These are phyloP conservation scores for Neurospora hispaniola DNA, from an alignment of 495 filamentous ascomycete genomes.

Conservation along the genomic window DNA sequence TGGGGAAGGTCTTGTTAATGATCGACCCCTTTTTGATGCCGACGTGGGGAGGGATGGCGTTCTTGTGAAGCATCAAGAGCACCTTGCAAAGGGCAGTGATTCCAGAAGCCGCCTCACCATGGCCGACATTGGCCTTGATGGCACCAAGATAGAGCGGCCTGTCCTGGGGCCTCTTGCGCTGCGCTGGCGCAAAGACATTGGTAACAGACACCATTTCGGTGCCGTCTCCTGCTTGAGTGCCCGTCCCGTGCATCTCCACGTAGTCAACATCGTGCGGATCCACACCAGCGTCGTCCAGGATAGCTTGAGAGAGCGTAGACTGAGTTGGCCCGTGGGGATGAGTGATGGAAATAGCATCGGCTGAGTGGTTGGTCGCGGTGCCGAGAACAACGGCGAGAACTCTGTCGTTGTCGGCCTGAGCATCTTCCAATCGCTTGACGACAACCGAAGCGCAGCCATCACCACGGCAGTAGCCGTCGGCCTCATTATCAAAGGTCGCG, in stretches of 20 bases:
- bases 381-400: constrained; percentile 59
- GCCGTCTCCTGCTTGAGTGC: constrained; percentile 72
- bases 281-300: constrained; percentile 58
- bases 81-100: constrained; percentile 76
- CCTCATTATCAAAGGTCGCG: constrained; percentile 66
- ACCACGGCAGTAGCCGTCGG: constrained; percentile 69
- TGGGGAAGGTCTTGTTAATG: constrained; percentile 74
- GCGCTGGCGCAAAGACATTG: constrained; percentile 66
- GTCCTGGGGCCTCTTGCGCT: constrained; percentile 51
- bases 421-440: constrained; percentile 67
- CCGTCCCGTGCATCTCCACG: constrained; percentile 86
- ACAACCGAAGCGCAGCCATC: constrained; percentile 63
- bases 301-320: constrained; percentile 53
- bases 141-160: constrained; percentile 73
- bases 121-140: constrained; percentile 81
- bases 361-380: constrained; percentile 64
- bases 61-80: constrained; percentile 77
- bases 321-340: constrained; percentile 69
- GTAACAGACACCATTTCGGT: constrained; percentile 72
- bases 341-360: constrained; percentile 71
- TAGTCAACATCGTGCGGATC: constrained; percentile 69
- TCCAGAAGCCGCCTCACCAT: constrained; percentile 83
- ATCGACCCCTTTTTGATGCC: constrained; percentile 65
- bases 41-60: constrained; percentile 71
- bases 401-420: constrained; percentile 60